Conservation (phyloP, 2,329 filamentous ascomycete species). For the Aspergillus quadricinctus region DNA sequence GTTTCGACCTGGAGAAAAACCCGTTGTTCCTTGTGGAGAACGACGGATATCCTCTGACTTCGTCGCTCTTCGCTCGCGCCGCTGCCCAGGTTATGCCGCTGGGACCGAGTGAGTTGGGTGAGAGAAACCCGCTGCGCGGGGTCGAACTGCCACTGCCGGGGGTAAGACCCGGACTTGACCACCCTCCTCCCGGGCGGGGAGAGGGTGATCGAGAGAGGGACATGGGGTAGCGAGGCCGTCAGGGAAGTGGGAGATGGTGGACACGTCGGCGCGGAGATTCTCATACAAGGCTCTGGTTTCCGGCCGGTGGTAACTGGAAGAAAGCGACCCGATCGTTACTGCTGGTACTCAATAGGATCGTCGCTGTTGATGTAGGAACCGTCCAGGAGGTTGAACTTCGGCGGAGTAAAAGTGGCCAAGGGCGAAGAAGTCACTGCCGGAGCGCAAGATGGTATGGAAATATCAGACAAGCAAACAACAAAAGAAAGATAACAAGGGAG, state of each 20-base stretch:
- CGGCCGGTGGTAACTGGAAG: not conserved
- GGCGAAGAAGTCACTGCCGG: not conserved
- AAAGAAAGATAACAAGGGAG: not conserved
- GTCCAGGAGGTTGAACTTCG: not conserved
- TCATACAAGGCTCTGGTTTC: not conserved
- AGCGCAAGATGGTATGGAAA: not conserved
- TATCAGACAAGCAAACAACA: not conserved
- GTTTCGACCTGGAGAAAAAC: slow-evolving; percentile 82
- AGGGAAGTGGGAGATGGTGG: slow-evolving; percentile 20
- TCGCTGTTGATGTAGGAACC: not conserved
- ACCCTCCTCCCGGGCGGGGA: slow-evolving; percentile 76
- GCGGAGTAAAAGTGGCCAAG: not conserved
- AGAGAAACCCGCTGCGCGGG: slow-evolving; percentile 47
- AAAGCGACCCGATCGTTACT: not conserved
- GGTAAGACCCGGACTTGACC: slow-evolving; percentile 77
- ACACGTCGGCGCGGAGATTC: not conserved
- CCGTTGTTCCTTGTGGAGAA: slow-evolving; percentile 78
- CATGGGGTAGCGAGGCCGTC: slow-evolving; percentile 62
- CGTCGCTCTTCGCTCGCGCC: slow-evolving; percentile 70
- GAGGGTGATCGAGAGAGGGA: slow-evolving; percentile 84
- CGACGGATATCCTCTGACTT: slow-evolving; percentile 69
- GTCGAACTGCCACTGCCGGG: slow-evolving; percentile 68
- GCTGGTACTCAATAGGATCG: not conserved
- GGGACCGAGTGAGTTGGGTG: slow-evolving; percentile 20
- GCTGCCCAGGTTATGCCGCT: slow-evolving; percentile 70